Base-by-base conservation (phyloP, 805 yeast genomes). In the Metschnikowia colocasiae region DNA sequence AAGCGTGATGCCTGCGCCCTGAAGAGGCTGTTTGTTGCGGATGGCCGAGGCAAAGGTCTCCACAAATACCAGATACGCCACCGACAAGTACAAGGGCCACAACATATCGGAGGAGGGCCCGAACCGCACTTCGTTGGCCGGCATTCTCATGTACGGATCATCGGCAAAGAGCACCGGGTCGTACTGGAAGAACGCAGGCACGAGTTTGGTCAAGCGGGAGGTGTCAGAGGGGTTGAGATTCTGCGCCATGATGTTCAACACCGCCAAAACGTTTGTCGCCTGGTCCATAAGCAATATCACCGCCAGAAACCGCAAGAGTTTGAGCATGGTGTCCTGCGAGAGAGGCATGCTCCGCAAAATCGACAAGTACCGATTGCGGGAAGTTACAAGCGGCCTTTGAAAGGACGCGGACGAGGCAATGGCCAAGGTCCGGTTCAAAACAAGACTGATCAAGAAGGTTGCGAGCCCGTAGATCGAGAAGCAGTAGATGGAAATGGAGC, bases 1-100 rank as follows among this genome's bases (percentile, higher is more conserved):
- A 30, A 86, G 65, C 0, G 94, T 82, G 52, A 85, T 68, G 0
- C 88, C 88, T 13, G 83, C 76, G 47, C 84, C 91, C 18, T 79
- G 75, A 46, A 75, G 71, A 6, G 88, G 85, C 36, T 69, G 69
- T 33, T 51, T 52, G 8, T 86, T 87, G 46, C 75, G 73, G 7
- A 81, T 71, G 23, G 78, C 79, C 2, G 85, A 71, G 8, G 81
- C 69, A 56, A 85, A 81, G 0, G 88, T 80, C 62, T 87, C 92
- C 13, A 81, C 62, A 44, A 82, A 81, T 58, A 82, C 82, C 56
- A 81, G 80, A 20, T 76, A 60, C 59, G 91, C 83, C 47, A 82
- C 67, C 1, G 80, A 64, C 26, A 80, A 58, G 57, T 80, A 86
- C 6, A 75, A 69, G 12, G 80, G 81, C 80, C 87, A 82, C 56